Percentiles rank a stretch among this genome's conserved stretches.
Evolutionary conservation across 495 filamentous ascomycete species (phyloP).

Genomic region (Aspergillus sclerotioniger): DNA sequence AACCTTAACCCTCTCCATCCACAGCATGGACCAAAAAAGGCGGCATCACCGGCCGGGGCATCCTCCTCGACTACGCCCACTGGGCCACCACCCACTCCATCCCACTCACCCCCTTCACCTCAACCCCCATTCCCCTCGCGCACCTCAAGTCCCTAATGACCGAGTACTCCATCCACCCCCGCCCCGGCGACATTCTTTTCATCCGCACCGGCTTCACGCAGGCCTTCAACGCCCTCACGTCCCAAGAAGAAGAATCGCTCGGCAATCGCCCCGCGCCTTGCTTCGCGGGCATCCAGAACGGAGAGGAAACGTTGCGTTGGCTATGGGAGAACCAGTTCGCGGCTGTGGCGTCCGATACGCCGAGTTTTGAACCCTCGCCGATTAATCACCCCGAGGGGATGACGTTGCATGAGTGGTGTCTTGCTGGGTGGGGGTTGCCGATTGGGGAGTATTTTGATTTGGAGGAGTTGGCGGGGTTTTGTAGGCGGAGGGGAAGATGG

Average conservation of each 20-base stretch:
- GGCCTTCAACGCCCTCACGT: slow-evolving; percentile 37
- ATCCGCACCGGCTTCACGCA: slow-evolving; percentile 49
- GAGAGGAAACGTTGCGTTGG: slow-evolving; percentile 44
- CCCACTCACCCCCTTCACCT: slow-evolving; percentile 36
- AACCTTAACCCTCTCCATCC: too few species aligned
- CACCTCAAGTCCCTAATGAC: slow-evolving; percentile 38
- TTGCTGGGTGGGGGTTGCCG: slow-evolving; percentile 56
- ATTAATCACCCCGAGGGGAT: slow-evolving; percentile 14
- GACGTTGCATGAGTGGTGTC: slow-evolving; percentile 51
- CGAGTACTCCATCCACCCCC: slow-evolving; percentile 36
- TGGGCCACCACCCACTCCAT: slow-evolving; percentile 45
- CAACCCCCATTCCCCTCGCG: slow-evolving; percentile 37
- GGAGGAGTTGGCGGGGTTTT: slow-evolving; percentile 45
- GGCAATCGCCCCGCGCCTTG: slow-evolving; percentile 26
- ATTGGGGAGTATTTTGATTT: slow-evolving; percentile 62
- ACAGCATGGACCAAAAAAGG: slow-evolving; percentile 44
- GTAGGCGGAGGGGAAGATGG: slow-evolving; percentile 41
- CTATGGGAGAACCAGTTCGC: slow-evolving; percentile 50
- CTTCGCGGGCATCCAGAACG: slow-evolving; percentile 47
- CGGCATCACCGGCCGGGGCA: slow-evolving; percentile 55
- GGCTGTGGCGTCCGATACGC: slow-evolving; percentile 50
- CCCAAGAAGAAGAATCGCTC: slow-evolving; percentile 28
- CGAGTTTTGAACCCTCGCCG: slow-evolving; percentile 41
- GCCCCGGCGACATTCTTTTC: slow-evolving; percentile 55
- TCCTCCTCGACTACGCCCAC: slow-evolving; percentile 56